Conservation (phyloP, 164 flowering plant genomes). For the Aristolochia contorta region DNA sequence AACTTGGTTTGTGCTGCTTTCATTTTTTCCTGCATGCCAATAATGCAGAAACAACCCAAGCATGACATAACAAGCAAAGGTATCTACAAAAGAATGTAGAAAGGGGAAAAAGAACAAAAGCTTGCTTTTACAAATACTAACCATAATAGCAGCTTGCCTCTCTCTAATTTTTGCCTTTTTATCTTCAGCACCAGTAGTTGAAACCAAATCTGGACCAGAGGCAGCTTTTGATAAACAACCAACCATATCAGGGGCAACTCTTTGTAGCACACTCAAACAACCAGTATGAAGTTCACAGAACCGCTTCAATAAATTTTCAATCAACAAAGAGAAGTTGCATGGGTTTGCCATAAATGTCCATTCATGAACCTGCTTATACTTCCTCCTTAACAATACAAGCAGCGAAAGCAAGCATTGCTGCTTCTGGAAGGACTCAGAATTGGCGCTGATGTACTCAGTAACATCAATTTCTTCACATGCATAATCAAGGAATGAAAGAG, state of each 20-base stretch:
- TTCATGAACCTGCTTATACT: conserved; percentile 36
- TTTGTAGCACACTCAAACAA: conserved; percentile 46
- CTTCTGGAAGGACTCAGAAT: conserved; percentile 10
- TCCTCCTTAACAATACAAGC: conserved; percentile 64
- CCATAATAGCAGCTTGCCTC: conserved; percentile 90
- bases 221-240: conserved; percentile 22
- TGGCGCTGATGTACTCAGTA: conserved; percentile 18
- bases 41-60: background rate
- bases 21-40: conserved; percentile 69
- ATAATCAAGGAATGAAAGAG: conserved; percentile 42
- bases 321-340: conserved; percentile 44
- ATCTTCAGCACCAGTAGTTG: conserved; percentile 47
- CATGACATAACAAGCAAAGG: background rate
- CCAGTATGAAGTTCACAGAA: conserved; percentile 58
- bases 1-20: conserved; percentile 84
- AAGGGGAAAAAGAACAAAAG: background rate
- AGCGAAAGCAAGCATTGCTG: conserved; percentile 67
- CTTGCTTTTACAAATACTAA: conserved; percentile 19
- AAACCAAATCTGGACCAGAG: conserved; percentile 13
- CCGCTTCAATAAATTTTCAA: conserved; percentile 51
- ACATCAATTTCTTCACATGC: conserved; percentile 48
- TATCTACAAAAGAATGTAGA: too few species aligned
- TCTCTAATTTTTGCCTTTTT: conserved; percentile 78
- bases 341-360: conserved; percentile 36
- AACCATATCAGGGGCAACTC: conserved; percentile 67